These are phyloP conservation scores for Yarrowia sp. DNA, from an alignment of 805 yeast genomes.

Conservation along the genomic window DNA sequence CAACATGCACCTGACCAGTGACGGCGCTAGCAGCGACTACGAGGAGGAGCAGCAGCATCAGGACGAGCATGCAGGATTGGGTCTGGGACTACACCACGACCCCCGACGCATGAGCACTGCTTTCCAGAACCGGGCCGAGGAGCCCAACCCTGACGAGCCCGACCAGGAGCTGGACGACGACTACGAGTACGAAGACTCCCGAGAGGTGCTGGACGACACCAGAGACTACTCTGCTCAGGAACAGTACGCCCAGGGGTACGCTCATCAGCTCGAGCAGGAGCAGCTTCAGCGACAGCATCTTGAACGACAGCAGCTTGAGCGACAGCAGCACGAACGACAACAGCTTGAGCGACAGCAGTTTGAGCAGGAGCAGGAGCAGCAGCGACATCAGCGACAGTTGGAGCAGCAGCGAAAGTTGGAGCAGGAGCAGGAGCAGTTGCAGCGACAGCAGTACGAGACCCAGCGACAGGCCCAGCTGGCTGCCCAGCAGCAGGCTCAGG, in stretches of 20 bases:
- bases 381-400: not conserved
- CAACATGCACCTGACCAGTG: conserved; percentile 4
- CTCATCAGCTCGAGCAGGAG: conserved; percentile 27
- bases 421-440: conserved; percentile 25
- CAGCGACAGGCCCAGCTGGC: conserved; percentile 23
- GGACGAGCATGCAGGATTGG: not conserved
- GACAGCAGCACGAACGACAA: conserved; percentile 1
- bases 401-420: conserved; percentile 1
- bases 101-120: conserved; percentile 9
- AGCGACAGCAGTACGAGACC: not conserved
- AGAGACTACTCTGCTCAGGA: not conserved
- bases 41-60: conserved; percentile 2
- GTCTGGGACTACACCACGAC: conserved; percentile 1
- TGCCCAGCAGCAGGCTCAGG: conserved; percentile 29
- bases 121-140: conserved; percentile 11
- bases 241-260: conserved; percentile 27
- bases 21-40: conserved; percentile 15
- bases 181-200: conserved; percentile 19
- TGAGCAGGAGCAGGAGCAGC: conserved; percentile 7
- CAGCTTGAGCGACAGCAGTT: conserved; percentile 15
- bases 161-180: conserved; percentile 24
- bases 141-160: conserved; percentile 21
- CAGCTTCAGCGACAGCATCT: not conserved
- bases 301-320: conserved; percentile 8
- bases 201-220: not conserved